phyloP scores from a whole-genome alignment of 106 monocot genomes.

The Chionographis japonica region DNA sequence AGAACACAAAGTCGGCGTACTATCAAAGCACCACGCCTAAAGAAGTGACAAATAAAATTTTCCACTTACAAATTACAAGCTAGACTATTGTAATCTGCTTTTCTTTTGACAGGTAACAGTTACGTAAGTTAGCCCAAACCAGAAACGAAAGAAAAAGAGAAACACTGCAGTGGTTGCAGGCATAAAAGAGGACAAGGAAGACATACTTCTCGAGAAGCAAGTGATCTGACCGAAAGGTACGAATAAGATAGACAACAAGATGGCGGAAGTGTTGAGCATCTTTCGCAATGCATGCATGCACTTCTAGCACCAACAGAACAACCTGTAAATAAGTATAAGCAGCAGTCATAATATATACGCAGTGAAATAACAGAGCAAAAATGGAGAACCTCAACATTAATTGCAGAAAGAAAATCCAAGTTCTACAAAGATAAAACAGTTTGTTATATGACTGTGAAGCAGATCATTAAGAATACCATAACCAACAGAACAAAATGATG shows the following conservation, averaged over 20 bases:
- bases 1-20: slow-evolving; percentile 87
- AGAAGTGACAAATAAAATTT: slow-evolving; percentile 2
- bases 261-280: slow-evolving; percentile 64
- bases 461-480: too few species aligned
- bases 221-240: slow-evolving; percentile 52
- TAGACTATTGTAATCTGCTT: background rate
- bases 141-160: background rate
- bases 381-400: too few species aligned
- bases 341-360: background rate
- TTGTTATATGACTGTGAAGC: too few species aligned
- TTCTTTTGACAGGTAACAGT: too few species aligned
- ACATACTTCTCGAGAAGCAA: slow-evolving; percentile 67
- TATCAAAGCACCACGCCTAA: slow-evolving; percentile 93
- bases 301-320: slow-evolving; percentile 87
- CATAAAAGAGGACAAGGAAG: background rate
- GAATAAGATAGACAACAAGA: slow-evolving; percentile 55
- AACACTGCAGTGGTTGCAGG: background rate
- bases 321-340: slow-evolving; percentile 38
- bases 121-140: too few species aligned
- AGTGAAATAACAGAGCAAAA: too few species aligned
- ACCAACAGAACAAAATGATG: too few species aligned
- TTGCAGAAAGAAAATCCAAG: too few species aligned
- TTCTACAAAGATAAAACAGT: too few species aligned
- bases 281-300: slow-evolving; percentile 78
- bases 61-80: background rate